Conservation (phyloP, 345 rosid species). For the Bruguiera parviflora region DNA sequence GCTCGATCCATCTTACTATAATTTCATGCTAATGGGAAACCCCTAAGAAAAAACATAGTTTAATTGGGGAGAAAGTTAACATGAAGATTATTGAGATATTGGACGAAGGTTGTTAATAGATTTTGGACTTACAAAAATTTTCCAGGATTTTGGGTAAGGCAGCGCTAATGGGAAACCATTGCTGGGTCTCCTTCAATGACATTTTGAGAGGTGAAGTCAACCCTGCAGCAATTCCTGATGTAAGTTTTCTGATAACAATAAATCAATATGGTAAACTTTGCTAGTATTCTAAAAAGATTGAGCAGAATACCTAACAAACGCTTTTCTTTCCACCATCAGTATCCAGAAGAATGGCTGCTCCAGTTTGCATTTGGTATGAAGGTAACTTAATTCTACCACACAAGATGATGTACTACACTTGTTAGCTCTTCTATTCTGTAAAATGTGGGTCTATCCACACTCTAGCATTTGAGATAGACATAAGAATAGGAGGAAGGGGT, state of each 20-base stretch:
- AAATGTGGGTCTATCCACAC: too few species aligned
- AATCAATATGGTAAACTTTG: neutral
- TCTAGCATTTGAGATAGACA: too few species aligned
- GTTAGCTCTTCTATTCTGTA: neutral
- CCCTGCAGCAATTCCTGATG: constrained; percentile 29
- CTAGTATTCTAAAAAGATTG: neutral
- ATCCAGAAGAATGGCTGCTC: constrained; percentile 57
- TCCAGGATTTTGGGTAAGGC: constrained; percentile 53
- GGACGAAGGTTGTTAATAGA: neutral
- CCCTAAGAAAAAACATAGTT: too few species aligned
- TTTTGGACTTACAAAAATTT: neutral
- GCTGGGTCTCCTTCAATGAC: constrained; percentile 41
- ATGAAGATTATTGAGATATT: neutral
- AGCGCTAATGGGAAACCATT: constrained; percentile 40
- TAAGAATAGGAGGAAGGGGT: too few species aligned
- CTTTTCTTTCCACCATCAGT: constrained; percentile 34
- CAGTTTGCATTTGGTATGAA: constrained; percentile 58
- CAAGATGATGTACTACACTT: neutral
- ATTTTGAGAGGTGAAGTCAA: constrained; percentile 24
- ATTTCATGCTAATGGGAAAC: too few species aligned
- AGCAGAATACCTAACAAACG: neutral
- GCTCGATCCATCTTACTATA: constrained; percentile 12
- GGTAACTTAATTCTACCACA: constrained; percentile 34
- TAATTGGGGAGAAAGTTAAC: too few species aligned
- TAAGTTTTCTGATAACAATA: constrained; percentile 18